Conservation (phyloP, 2,329 filamentous ascomycete genomes). For the Talaromyces sp. region DNA sequence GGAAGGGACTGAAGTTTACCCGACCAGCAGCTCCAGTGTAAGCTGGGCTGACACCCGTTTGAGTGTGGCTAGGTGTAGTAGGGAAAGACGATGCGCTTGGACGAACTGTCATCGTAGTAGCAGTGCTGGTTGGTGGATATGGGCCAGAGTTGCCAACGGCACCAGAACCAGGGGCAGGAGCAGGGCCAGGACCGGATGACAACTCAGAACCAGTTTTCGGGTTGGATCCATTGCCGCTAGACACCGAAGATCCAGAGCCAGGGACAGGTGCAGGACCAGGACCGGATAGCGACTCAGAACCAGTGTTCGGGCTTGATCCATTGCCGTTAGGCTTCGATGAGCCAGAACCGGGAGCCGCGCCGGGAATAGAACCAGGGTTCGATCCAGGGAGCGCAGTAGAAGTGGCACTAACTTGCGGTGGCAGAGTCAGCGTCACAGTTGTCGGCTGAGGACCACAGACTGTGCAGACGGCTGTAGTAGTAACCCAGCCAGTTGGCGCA, state of each 20-base stretch:
- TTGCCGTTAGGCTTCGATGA: conserved; percentile 1
- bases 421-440: conserved; percentile 19
- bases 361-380: conserved; percentile 2
- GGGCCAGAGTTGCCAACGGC: conserved; percentile 3
- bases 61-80: conserved; percentile 8
- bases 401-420: conserved; percentile 11
- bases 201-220: conserved; percentile 3
- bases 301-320: conserved; percentile 1
- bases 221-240: too few relatives aligned
- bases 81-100: conserved; percentile 8
- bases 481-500: conserved; percentile 17
- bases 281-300: not conserved
- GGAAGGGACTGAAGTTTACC: conserved; percentile 1
- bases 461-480: conserved; percentile 19
- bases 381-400: conserved; percentile 12
- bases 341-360: conserved; percentile 5
- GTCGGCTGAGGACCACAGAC: conserved; percentile 22
- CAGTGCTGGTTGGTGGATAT: conserved; percentile 10
- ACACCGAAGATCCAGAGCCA: conserved; percentile 2
- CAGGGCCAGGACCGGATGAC: not conserved
- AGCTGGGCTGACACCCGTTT: conserved; percentile 9
- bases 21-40: conserved; percentile 14
- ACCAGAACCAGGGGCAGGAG: not conserved
- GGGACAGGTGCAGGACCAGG: not conserved
- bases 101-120: conserved; percentile 4